These are phyloP conservation scores for Leccinum subfulvum DNA, from an alignment of 1,284 basidiomycete genomes.

Conservation along the genomic window DNA sequence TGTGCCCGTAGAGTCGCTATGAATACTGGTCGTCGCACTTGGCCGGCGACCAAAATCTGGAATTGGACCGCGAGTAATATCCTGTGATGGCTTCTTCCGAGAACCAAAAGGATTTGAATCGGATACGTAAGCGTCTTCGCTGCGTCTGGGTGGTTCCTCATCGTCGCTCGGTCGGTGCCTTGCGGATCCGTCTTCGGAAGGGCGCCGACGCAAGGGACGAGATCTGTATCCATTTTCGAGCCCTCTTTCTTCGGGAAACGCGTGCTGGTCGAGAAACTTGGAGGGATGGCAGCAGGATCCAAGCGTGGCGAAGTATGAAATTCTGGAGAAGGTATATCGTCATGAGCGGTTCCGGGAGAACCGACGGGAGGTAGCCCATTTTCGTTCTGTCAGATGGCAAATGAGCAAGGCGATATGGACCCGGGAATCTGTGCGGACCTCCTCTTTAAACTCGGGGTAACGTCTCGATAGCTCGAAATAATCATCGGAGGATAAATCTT, in stretches of 20 bases:
- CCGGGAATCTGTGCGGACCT: conserved; percentile 43
- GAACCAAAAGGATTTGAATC: conserved; percentile 31
- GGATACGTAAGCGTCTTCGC: conserved; percentile 34
- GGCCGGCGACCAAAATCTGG: conserved; percentile 50
- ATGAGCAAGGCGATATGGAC: conserved; percentile 7
- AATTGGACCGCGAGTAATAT: conserved; percentile 41
- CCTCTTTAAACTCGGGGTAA: conserved; percentile 94
- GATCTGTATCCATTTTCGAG: conserved; percentile 59
- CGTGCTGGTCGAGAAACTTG: conserved; percentile 41
- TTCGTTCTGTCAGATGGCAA: conserved; percentile 32
- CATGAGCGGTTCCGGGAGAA: conserved; percentile 60
- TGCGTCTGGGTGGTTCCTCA: conserved; percentile 34
- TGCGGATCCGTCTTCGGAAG: conserved; percentile 42
- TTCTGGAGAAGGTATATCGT: conserved; percentile 70
- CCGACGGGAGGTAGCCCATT: conserved; percentile 22
- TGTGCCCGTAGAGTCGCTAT: conserved; percentile 60
- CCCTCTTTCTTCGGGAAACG: conserved; percentile 44
- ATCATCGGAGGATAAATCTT: conserved; percentile 95
- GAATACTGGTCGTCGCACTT: conserved; percentile 53
- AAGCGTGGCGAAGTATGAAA: conserved; percentile 52
- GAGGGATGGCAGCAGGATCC: conserved; percentile 35
- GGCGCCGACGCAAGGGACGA: conserved; percentile 34
- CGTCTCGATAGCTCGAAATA: conserved; percentile 92
- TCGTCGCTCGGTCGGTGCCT: conserved; percentile 51
- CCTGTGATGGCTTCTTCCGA: conserved; percentile 48